These are phyloP conservation scores for Pseudozyma sp. DNA, from an alignment of 1,284 basidiomycete species.

Conservation along the genomic window DNA sequence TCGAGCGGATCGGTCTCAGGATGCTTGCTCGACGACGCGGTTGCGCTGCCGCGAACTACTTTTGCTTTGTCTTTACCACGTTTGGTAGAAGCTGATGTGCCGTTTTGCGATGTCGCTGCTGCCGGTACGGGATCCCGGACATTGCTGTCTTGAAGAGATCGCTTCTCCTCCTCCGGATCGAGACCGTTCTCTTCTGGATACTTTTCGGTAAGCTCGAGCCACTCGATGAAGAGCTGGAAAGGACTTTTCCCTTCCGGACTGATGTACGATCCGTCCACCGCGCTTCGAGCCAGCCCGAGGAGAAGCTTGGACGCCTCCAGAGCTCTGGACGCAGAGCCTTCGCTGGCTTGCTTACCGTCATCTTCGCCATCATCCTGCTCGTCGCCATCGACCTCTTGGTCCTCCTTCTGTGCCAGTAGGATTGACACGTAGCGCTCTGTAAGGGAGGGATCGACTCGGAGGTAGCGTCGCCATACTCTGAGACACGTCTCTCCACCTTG, in stretches of 20 bases:
- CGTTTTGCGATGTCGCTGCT: constrained; percentile 4
- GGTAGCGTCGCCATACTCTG: constrained; percentile 88
- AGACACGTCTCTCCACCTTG: constrained; percentile 86
- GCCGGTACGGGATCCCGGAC: constrained; percentile 1
- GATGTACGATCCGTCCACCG: constrained; percentile 82
- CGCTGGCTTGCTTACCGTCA: constrained; percentile 8
- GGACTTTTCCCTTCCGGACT: constrained; percentile 95
- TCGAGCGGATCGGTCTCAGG: constrained; percentile 85
- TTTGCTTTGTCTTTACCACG: constrained; percentile 51
- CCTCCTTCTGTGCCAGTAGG: constrained; percentile 52
- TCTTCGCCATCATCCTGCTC: constrained; percentile 30
- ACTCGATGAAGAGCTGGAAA: constrained; percentile 92
- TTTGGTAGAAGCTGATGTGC: constrained; percentile 71
- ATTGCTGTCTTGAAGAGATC: constrained; percentile 1
- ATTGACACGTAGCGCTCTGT: constrained; percentile 65
- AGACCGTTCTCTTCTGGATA: constrained; percentile 93
- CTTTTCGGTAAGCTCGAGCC: constrained; percentile 89
- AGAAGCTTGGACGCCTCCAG: constrained; percentile 93
- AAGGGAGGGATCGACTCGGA: constrained; percentile 72
- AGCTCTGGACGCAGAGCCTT: constrained; percentile 71
- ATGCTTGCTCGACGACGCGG: constrained; percentile 72
- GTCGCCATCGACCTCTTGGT: constrained; percentile 42
- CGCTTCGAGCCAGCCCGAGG: constrained; percentile 83
- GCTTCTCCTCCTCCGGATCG: constrained; percentile 75
- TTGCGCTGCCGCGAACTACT: constrained; percentile 63